Base-by-base conservation (phyloP, 179 eudicot species). In the Monotropa hypopitys region DNA sequence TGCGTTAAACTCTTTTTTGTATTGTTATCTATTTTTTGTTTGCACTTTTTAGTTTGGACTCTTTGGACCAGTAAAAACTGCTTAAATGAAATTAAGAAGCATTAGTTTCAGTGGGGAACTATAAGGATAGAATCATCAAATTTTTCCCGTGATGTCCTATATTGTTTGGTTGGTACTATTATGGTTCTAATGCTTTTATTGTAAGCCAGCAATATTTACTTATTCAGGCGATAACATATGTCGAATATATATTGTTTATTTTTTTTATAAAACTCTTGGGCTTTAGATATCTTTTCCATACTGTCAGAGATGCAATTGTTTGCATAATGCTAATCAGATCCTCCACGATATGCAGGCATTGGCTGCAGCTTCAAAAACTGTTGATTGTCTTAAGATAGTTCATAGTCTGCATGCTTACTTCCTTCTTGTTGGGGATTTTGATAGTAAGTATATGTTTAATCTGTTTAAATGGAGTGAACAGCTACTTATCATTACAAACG, bases 311-410 rank as follows among this genome's bases (percentile, higher is more conserved):
- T 71, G 54, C 13, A 54, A 70, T 40, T 63, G 47, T 13, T 30
- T 50, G 10, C 13, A 32, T 56, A 47, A 13, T 61, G 35, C 2
- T 63, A 18, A 43, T 72, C 23, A 56, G 63, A 30, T 81, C 8
- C 20, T 67, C 33, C 71, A 15, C 61, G 53, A 81, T 77, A 54
- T 88, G 87, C 92, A 96, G 99, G 98, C 98, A 57, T 74, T 96
- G 69, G 99, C 99, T 79, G 99, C 99, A 80, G 99, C 99, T 73
- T 83, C 97, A 77, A 96, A 96, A 84, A 93, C 99, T 78, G 96
- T 96, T 75, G 99, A 96, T 86, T 87, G 85, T 77, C 92, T 88
- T 0, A 96, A 96, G 90, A 69, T 88, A 50, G 87, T 88, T 67
- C 97, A 96, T 85, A 92, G 97, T 85, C 84, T 96, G 76, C 99